Conservation (phyloP, 208 protist species). For the Leishmania martiniquensis region DNA sequence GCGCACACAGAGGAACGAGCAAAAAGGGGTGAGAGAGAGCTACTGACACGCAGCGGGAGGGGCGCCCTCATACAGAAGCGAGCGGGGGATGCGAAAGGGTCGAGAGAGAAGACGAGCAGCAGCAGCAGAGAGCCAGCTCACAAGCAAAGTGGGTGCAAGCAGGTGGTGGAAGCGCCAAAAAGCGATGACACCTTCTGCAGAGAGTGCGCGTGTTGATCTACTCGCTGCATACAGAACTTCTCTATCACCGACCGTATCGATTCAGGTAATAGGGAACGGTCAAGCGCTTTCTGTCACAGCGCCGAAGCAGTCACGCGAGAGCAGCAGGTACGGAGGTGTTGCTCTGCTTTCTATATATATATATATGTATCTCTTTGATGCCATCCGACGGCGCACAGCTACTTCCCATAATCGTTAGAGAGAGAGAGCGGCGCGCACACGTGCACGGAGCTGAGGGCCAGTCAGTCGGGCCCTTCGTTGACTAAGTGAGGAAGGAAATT, state of each 20-base stretch:
- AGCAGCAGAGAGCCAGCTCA: background rate
- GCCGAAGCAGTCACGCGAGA: background rate
- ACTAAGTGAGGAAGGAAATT: background rate
- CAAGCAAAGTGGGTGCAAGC: background rate
- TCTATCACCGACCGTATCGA: background rate
- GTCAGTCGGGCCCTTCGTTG: background rate
- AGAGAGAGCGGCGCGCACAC: background rate
- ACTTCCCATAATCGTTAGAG: background rate
- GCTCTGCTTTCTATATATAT: background rate
- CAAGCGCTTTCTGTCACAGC: background rate
- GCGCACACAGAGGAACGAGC: background rate
- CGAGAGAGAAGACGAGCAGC: too few species aligned
- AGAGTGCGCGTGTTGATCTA: background rate
- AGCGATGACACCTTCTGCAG: background rate
- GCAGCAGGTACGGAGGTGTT: background rate
- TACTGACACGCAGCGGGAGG: conserved; percentile 7
- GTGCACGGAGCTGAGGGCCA: background rate
- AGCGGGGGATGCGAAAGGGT: too few species aligned
- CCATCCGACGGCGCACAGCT: too few species aligned
- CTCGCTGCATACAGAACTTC: background rate
- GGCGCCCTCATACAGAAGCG: too few species aligned
- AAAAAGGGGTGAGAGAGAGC: conserved; percentile 17
- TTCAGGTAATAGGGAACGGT: background rate
- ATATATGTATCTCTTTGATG: background rate
- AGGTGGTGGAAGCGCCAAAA: background rate